These are phyloP conservation scores for Bondarzewia mesenterica DNA, from an alignment of 1,284 basidiomycete species.

Conservation along the genomic window DNA sequence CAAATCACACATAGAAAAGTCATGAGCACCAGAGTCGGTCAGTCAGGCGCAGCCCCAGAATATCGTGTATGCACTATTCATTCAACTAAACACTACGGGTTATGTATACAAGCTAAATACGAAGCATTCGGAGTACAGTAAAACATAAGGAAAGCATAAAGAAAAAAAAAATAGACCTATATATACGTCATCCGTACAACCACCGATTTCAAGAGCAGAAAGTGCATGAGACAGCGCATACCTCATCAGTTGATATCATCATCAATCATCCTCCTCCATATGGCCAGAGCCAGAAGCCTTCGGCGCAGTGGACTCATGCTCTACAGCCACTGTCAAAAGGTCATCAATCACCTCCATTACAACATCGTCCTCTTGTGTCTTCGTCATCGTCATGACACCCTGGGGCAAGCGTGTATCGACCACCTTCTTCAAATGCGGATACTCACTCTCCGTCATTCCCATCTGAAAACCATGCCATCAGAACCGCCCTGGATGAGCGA, in stretches of 20 bases:
- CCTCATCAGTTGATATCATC: not conserved
- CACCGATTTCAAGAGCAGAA: not conserved
- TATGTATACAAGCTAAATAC: not conserved
- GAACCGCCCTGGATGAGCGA: constrained; percentile 2
- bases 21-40: too few relatives aligned
- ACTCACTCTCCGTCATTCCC: constrained; percentile 54
- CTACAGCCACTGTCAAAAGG: constrained; percentile 14
- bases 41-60: too few relatives aligned
- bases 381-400: constrained; percentile 19
- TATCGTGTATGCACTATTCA: too few relatives aligned
- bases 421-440: constrained; percentile 43
- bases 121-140: not conserved
- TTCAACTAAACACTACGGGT: not conserved
- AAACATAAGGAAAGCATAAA: not conserved
- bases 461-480: constrained; percentile 36
- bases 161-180: not conserved
- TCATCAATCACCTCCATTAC: constrained; percentile 60
- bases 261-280: not conserved
- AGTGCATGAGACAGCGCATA: not conserved
- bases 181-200: not conserved
- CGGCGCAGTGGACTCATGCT: not conserved
- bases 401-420: constrained; percentile 42
- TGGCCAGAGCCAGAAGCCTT: constrained; percentile 4
- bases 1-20: too few relatives aligned
- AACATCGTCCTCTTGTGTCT: constrained; percentile 54